Conservation (phyloP, 371 early-diverging fungal genomes). For the Apophysomyces sp. region DNA sequence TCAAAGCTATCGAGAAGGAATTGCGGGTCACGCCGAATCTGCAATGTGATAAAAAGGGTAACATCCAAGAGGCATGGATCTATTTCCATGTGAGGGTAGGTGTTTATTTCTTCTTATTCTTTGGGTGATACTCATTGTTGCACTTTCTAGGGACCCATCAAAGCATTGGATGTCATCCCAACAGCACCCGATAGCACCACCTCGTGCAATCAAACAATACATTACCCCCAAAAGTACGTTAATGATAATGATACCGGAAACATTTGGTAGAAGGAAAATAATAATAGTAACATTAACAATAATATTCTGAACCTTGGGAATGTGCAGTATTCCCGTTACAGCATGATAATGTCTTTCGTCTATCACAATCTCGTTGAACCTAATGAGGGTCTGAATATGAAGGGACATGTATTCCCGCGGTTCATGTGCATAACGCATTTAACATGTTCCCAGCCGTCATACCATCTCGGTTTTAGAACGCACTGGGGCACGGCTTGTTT, state of each 20-base stretch:
- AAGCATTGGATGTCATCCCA: neutral
- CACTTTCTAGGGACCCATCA: slow-evolving; percentile 9
- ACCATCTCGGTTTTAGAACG: too few relatives aligned
- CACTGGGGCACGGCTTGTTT: too few relatives aligned
- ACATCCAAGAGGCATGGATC: slow-evolving; percentile 9
- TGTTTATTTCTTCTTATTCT: neutral
- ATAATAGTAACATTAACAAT: neutral
- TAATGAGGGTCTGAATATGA: too few relatives aligned
- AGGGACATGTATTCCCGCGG: too few relatives aligned
- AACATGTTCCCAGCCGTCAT: too few relatives aligned
- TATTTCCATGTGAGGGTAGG: slow-evolving; percentile 12
- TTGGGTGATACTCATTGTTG: neutral
- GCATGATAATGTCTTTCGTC: too few relatives aligned
- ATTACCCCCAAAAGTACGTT: slow-evolving; percentile 12
- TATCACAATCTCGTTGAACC: too few relatives aligned
- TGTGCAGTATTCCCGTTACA: too few relatives aligned
- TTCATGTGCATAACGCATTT: too few relatives aligned
- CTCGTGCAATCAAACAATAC: slow-evolving; percentile 6
- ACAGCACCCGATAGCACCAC: slow-evolving; percentile 1
- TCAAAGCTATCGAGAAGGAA: slow-evolving; percentile 10
- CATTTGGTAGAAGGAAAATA: neutral
- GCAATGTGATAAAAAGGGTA: slow-evolving; percentile 7
- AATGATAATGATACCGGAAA: neutral
- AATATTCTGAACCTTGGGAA: neutral
- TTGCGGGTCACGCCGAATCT: slow-evolving; percentile 6